Conservation (phyloP, 257 asterid species). For the Nicotiana otophora region DNA sequence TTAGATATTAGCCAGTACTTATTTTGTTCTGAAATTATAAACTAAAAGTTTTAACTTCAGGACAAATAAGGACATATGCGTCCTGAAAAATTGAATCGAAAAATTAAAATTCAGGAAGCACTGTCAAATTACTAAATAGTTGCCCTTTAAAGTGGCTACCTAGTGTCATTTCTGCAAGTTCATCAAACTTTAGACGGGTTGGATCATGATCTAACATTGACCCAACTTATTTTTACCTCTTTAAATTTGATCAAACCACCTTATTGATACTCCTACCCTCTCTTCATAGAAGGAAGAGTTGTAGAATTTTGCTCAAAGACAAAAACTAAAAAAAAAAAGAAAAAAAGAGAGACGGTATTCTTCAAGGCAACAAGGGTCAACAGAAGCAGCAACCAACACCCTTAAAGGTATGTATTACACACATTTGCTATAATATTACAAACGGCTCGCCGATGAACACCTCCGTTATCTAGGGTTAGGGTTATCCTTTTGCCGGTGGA, state of each 20-base stretch:
- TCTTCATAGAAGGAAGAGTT: background rate
- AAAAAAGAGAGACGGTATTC: background rate
- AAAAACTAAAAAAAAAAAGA: background rate
- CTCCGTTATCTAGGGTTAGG: background rate
- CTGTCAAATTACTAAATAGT: no score
- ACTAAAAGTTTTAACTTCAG: no score
- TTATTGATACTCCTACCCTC: background rate
- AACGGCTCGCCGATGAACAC: background rate
- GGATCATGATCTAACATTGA: background rate
- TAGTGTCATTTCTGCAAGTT: no score
- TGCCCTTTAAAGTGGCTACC: no score
- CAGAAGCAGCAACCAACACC: background rate
- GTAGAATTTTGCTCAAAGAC: background rate
- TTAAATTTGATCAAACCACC: no score
- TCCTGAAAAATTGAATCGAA: no score
- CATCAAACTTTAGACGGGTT: background rate
- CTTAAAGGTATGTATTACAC: background rate
- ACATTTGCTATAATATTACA: no score
- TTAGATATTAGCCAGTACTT: no score
- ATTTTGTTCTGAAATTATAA: no score
- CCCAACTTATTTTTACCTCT: background rate
- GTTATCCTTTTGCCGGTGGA: background rate
- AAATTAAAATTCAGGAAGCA: no score
- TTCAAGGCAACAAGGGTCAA: background rate
- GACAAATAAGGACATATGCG: no score